phyloP scores from a whole-genome alignment of 2,329 filamentous ascomycete genomes.

The Orbilia oligospora region DNA sequence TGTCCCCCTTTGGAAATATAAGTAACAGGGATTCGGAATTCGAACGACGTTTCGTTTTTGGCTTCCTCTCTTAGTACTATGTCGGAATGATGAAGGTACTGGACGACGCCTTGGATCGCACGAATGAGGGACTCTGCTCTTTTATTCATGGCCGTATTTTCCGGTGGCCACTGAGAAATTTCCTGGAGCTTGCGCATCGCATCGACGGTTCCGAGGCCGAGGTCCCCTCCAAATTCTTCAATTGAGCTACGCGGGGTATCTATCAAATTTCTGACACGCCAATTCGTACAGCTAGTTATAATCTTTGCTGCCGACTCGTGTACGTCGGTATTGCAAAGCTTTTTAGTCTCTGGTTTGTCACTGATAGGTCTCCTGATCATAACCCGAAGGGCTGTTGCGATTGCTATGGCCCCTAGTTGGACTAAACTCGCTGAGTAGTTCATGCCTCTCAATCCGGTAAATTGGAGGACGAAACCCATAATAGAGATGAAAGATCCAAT shows the following conservation, averaged over 20 bases:
- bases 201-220: neutral
- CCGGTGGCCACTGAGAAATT: neutral
- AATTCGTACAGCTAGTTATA: neutral
- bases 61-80: slow-evolving; percentile 17
- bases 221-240: neutral
- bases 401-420: slow-evolving; percentile 50
- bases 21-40: slow-evolving; percentile 13
- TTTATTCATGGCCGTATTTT: neutral
- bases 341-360: slow-evolving; percentile 16
- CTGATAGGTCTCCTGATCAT: slow-evolving; percentile 60
- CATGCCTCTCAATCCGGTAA: slow-evolving; percentile 61
- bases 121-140: slow-evolving; percentile 3
- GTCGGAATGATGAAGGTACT: slow-evolving; percentile 27
- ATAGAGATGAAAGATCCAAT: slow-evolving; percentile 42
- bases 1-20: slow-evolving; percentile 15
- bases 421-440: slow-evolving; percentile 59
- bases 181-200: neutral
- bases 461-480: slow-evolving; percentile 61
- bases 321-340: slow-evolving; percentile 47
- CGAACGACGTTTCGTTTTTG: neutral
- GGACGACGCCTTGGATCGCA: slow-evolving; percentile 25
- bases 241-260: neutral
- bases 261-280: neutral
- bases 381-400: slow-evolving; percentile 54
- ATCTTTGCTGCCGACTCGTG: slow-evolving; percentile 55